Conservation (phyloP, 257 asterid species). For the Ophiorrhiza pumila region DNA sequence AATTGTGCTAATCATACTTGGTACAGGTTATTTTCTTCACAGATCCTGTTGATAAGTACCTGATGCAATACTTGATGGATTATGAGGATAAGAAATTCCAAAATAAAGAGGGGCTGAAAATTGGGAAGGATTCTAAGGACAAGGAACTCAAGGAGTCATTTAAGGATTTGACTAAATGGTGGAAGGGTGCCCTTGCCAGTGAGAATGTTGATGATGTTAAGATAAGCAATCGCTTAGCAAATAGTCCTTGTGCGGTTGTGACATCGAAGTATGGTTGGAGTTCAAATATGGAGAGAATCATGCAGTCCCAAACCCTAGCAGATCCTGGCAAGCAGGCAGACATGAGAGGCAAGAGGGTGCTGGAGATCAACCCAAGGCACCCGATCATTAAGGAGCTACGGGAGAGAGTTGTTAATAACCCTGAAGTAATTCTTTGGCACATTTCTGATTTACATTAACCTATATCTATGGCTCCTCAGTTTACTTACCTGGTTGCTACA, state of each 20-base stretch:
- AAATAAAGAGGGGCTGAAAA: slow-evolving; percentile 83
- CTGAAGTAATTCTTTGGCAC: slow-evolving; percentile 57
- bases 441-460: neutral
- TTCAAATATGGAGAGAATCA: slow-evolving; percentile 86
- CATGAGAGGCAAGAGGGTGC: slow-evolving; percentile 92
- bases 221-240: slow-evolving; percentile 84
- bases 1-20: neutral
- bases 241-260: slow-evolving; percentile 83
- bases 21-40: slow-evolving; percentile 83
- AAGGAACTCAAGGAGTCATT: slow-evolving; percentile 82
- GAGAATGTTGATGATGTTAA: slow-evolving; percentile 87
- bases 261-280: slow-evolving; percentile 92
- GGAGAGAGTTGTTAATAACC: slow-evolving; percentile 58
- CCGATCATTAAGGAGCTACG: slow-evolving; percentile 89
- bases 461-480: neutral
- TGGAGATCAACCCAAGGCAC: slow-evolving; percentile 87
- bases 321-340: slow-evolving; percentile 83
- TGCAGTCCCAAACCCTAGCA: slow-evolving; percentile 87
- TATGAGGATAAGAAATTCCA: slow-evolving; percentile 91
- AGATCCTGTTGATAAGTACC: slow-evolving; percentile 88
- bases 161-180: slow-evolving; percentile 86
- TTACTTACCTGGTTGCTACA: neutral
- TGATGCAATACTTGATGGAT: slow-evolving; percentile 94
- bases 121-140: slow-evolving; percentile 73
- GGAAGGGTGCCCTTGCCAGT: slow-evolving; percentile 75